A percentile compares a stretch with the other conserved stretches of the same genome.
Conservation (phyloP, 2,329 filamentous ascomycete genomes). For the Exophiala viscosa region DNA sequence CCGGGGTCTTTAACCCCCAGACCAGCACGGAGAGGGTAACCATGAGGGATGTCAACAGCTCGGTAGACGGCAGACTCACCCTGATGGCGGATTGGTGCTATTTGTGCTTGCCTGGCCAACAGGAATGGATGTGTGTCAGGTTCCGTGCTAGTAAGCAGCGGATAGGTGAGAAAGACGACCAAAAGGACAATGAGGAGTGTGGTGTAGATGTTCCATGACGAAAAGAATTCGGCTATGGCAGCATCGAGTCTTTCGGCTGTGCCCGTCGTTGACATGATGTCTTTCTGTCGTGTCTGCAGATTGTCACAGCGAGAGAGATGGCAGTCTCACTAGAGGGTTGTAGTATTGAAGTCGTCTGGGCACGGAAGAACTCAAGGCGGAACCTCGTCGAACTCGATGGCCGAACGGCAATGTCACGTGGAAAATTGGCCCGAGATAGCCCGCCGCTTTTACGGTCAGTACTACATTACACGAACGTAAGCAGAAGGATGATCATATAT, state of each 20-base stretch:
- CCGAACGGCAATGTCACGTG: too few relatives aligned
- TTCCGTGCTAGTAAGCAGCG: constrained; percentile 67
- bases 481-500: too few relatives aligned
- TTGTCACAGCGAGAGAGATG: too few relatives aligned
- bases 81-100: constrained; percentile 73
- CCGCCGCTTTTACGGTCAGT: too few relatives aligned
- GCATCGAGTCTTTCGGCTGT: constrained; percentile 22
- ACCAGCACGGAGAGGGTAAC: constrained; percentile 72
- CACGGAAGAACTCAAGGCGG: too few relatives aligned
- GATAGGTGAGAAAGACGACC: constrained; percentile 65
- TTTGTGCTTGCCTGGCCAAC: constrained; percentile 75
- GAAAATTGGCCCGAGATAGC: too few relatives aligned
- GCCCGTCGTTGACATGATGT: constrained; percentile 17
- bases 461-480: too few relatives aligned
- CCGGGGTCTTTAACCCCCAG: constrained; percentile 78
- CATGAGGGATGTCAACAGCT: constrained; percentile 78
- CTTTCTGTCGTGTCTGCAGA: neutral
- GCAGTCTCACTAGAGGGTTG: too few relatives aligned
- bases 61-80: constrained; percentile 84
- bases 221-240: constrained; percentile 26
- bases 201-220: constrained; percentile 71
- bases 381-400: too few relatives aligned
- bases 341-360: too few relatives aligned
- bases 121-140: constrained; percentile 91
- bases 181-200: constrained; percentile 67